Evolutionary conservation across 176 grass and related monocot species (phyloP).

Genomic region (maize (Zea mays)): DNA sequence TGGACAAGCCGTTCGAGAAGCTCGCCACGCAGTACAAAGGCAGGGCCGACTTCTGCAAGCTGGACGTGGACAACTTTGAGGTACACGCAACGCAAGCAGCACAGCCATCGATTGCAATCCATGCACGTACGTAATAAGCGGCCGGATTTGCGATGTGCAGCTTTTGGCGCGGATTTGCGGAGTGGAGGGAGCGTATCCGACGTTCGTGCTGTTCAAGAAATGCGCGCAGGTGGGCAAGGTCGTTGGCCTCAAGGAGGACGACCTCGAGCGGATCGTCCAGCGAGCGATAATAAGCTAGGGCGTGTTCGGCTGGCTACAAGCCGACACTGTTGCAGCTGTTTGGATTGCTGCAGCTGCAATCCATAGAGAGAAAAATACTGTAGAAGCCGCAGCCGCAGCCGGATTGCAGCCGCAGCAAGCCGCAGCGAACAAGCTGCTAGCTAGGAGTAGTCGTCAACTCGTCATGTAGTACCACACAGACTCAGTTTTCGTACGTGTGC

Average conservation of each 20-base stretch:
- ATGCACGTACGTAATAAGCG: no score
- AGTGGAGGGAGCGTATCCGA: conserved; percentile 21
- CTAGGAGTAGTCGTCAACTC: no score
- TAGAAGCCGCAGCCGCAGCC: no score
- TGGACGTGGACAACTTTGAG: conserved; percentile 10
- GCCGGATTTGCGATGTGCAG: background rate
- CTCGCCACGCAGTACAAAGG: background rate
- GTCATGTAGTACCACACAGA: no score
- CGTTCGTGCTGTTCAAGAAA: conserved; percentile 18
- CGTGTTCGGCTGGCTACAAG: no score
- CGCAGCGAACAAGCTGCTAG: no score
- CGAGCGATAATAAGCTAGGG: background rate
- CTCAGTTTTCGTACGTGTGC: no score
- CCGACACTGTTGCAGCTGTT: no score
- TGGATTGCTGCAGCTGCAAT: no score
- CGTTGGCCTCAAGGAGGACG: background rate
- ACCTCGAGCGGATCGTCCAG: conserved; percentile 10
- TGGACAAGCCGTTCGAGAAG: background rate
- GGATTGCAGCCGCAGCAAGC: no score
- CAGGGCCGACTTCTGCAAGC: background rate
- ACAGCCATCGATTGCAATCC: no score
- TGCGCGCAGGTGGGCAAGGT: background rate
- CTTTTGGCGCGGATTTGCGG: conserved; percentile 23
- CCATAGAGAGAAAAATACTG: no score
- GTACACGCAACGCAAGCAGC: background rate